phyloP scores from a whole-genome alignment of 1,284 basidiomycete species.

The Puccinia triticina region DNA sequence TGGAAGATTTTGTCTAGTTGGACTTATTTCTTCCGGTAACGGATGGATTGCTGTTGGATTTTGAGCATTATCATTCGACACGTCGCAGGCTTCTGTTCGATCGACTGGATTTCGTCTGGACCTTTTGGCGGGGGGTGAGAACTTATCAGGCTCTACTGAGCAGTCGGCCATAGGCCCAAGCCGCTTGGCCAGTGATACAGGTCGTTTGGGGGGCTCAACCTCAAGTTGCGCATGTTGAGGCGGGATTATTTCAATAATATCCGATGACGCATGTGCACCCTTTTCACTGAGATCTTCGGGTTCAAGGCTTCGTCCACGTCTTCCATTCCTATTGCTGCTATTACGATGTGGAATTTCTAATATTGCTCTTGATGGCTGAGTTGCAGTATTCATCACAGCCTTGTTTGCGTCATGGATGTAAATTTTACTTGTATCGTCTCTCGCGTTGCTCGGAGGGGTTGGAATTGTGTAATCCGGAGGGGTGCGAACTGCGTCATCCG shows the following conservation, averaged over 20 bases:
- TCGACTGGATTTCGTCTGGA: conserved; percentile 30
- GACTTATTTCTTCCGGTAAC: not conserved
- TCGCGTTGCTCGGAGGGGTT: not conserved
- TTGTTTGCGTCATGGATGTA: not conserved
- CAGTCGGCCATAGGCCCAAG: conserved; percentile 40
- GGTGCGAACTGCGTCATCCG: not conserved
- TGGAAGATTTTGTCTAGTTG: not conserved
- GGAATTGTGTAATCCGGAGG: not conserved
- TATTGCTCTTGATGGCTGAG: not conserved
- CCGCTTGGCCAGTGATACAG: conserved; percentile 31
- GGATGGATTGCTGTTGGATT: not conserved
- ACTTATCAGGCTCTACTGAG: not conserved
- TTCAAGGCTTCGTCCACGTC: conserved; percentile 24
- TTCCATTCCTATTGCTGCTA: not conserved
- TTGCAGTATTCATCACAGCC: not conserved
- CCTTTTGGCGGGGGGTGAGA: conserved; percentile 34
- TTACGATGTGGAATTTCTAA: not conserved
- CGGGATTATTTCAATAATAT: conserved; percentile 16
- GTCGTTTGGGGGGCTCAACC: not conserved
- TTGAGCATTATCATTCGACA: not conserved
- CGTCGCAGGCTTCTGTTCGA: not conserved
- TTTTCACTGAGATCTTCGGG: conserved; percentile 4
- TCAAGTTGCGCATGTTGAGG: not conserved
- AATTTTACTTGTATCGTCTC: not conserved
- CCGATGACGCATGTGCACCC: conserved; percentile 6